Conservation (phyloP, 768 basidiomycete species). For the Russula virescens region DNA sequence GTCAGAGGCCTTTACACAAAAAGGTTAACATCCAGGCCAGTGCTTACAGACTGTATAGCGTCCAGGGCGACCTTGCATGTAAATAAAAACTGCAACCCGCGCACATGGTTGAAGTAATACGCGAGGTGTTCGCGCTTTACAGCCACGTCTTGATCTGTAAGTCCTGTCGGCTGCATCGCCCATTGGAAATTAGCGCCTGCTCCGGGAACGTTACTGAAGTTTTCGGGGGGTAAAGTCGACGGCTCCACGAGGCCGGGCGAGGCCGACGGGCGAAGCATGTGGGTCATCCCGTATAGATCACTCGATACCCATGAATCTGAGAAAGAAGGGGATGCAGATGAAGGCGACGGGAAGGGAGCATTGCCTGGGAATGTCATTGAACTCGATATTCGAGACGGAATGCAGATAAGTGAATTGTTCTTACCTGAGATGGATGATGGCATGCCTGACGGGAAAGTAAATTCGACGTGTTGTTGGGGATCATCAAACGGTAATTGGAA, state of each 20-base stretch:
- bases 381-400: not conserved
- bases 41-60: slow-evolving; percentile 58
- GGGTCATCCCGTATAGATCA: slow-evolving; percentile 6
- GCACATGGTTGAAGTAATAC: slow-evolving; percentile 73
- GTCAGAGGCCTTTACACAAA: slow-evolving; percentile 1
- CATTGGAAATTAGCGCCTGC: slow-evolving; percentile 10
- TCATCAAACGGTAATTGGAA: slow-evolving; percentile 18
- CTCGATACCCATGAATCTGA: slow-evolving; percentile 11
- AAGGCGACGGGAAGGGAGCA: slow-evolving; percentile 3
- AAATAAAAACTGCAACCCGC: slow-evolving; percentile 60
- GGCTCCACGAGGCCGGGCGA: slow-evolving; percentile 5
- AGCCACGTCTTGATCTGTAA: slow-evolving; percentile 20
- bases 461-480: slow-evolving; percentile 7
- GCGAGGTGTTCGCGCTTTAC: slow-evolving; percentile 36
- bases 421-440: slow-evolving; percentile 16
- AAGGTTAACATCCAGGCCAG: slow-evolving; percentile 4
- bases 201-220: slow-evolving; percentile 18
- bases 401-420: slow-evolving; percentile 13
- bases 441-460: slow-evolving; percentile 22
- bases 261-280: not conserved
- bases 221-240: slow-evolving; percentile 11
- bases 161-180: slow-evolving; percentile 14
- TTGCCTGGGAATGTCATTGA: slow-evolving; percentile 13
- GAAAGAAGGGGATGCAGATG: slow-evolving; percentile 4
- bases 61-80: slow-evolving; percentile 56